Evolutionary conservation across 495 filamentous ascomycete species (phyloP).

Genomic region (Symbiotaphrina buchneri): DNA sequence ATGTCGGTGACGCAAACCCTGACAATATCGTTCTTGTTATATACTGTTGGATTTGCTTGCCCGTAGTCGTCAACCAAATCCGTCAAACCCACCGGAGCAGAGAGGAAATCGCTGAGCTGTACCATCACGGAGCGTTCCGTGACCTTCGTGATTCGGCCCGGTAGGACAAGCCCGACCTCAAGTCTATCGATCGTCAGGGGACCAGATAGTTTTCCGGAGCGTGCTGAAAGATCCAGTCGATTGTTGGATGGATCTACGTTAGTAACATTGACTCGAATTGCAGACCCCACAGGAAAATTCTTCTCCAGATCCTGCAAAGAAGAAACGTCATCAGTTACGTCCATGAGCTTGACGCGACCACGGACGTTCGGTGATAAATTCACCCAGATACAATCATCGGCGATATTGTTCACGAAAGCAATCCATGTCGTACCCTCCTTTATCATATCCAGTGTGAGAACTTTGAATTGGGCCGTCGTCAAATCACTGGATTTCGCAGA

Average conservation of each 20-base stretch:
- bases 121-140: conserved; percentile 66
- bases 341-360: conserved; percentile 55
- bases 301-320: conserved; percentile 49
- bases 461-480: conserved; percentile 24
- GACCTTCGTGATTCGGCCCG: conserved; percentile 65
- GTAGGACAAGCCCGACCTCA: conserved; percentile 53
- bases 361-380: conserved; percentile 80
- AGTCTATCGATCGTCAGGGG: conserved; percentile 43
- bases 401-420: conserved; percentile 76
- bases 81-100: conserved; percentile 48
- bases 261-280: conserved; percentile 54
- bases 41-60: conserved; percentile 39
- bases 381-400: conserved; percentile 59
- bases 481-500: conserved; percentile 59
- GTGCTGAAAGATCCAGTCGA: conserved; percentile 64
- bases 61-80: conserved; percentile 76
- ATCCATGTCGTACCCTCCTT: conserved; percentile 43
- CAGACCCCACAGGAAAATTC: conserved; percentile 75
- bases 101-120: conserved; percentile 55
- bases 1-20: conserved; percentile 62
- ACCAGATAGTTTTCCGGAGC: conserved; percentile 23
- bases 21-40: conserved; percentile 64
- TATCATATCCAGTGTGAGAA: conserved; percentile 53
- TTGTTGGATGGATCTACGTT: conserved; percentile 48
- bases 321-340: conserved; percentile 69